phyloP scores from a whole-genome alignment of 805 yeast genomes.

The Candida adriatica region DNA sequence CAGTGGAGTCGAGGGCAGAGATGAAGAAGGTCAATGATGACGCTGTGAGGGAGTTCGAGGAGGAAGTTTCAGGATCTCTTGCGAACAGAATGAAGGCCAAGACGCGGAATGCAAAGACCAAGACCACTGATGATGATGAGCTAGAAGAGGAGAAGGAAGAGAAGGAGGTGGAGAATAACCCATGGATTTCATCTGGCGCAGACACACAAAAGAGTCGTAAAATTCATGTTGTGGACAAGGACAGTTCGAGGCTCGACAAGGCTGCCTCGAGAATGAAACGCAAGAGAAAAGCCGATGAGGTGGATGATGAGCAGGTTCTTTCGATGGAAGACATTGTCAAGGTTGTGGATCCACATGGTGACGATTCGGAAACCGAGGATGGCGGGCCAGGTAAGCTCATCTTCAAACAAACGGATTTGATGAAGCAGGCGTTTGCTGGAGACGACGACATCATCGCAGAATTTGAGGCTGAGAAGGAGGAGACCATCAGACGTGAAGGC shows the following conservation, averaged over 20 bases:
- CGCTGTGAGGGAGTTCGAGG: slow-evolving; percentile 38
- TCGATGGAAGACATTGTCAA: slow-evolving; percentile 50
- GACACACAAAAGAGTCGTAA: slow-evolving; percentile 36
- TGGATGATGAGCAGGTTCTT: slow-evolving; percentile 32
- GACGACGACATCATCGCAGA: slow-evolving; percentile 88
- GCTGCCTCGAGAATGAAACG: slow-evolving; percentile 26
- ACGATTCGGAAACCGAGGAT: slow-evolving; percentile 30
- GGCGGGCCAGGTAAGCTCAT: slow-evolving; percentile 38
- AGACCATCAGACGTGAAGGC: slow-evolving; percentile 66
- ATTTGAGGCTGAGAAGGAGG: slow-evolving; percentile 70
- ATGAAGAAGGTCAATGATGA: slow-evolving; percentile 30
- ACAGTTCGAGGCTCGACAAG: slow-evolving; percentile 44
- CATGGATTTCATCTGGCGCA: slow-evolving; percentile 38
- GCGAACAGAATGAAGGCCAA: slow-evolving; percentile 31
- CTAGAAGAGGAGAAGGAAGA: slow-evolving; percentile 4
- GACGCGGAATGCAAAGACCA: slow-evolving; percentile 7
- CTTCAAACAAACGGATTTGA: slow-evolving; percentile 76
- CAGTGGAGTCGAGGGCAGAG: slow-evolving; percentile 22
- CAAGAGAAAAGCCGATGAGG: slow-evolving; percentile 27
- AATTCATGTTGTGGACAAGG: slow-evolving; percentile 39
- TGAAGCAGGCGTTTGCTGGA: slow-evolving; percentile 93
- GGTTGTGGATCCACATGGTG: slow-evolving; percentile 41
- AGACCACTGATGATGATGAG: slow-evolving; percentile 1
- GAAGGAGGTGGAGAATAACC: slow-evolving; percentile 31
- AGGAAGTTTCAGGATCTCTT: slow-evolving; percentile 44